These are phyloP conservation scores for Escovopsis sp. DNA, from an alignment of 2,329 filamentous ascomycete species.

Conservation along the genomic window DNA sequence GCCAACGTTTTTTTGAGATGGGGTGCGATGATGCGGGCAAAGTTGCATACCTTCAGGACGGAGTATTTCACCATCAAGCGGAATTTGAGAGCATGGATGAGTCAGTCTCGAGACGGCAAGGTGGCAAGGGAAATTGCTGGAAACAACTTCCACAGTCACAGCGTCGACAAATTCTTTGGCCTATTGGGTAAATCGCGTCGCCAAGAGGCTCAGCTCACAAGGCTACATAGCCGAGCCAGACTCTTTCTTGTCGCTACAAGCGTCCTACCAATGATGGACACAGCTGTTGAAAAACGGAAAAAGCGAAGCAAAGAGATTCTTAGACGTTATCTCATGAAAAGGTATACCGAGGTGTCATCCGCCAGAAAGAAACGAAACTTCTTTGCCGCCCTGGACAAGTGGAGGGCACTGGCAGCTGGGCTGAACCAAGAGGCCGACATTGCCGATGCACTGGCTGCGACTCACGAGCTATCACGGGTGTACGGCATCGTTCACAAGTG, in stretches of 20 bases:
- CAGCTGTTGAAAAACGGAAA: constrained; percentile 12
- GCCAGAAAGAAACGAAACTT: constrained; percentile 18
- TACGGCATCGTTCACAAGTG: constrained; percentile 3
- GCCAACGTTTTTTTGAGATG: constrained; percentile 15
- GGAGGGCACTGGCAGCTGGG: constrained; percentile 11
- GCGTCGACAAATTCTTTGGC: constrained; percentile 7
- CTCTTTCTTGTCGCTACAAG: constrained; percentile 18
- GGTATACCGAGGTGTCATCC: constrained; percentile 21
- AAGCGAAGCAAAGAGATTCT: constrained; percentile 15
- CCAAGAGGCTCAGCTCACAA: constrained; percentile 7
- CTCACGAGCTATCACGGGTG: constrained; percentile 5
- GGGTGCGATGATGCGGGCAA: constrained; percentile 8
- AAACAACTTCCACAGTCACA: constrained; percentile 4
- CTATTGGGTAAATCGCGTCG: constrained; percentile 6
- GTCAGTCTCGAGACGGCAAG: constrained; percentile 9
- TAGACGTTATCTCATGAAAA: constrained; percentile 19
- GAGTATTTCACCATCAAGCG: constrained; percentile 17
- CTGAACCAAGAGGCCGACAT: constrained; percentile 6
- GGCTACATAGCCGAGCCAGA: constrained; percentile 13
- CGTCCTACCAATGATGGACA: constrained; percentile 14
- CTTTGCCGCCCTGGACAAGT: constrained; percentile 17
- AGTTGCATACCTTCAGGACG: constrained; percentile 12
- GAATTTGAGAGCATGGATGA: constrained; percentile 17
- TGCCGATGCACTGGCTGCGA: constrained; percentile 7
- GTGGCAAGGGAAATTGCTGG: constrained; percentile 7